phyloP scores from a whole-genome alignment of 106 monocot genomes.

The Dendrobium huoshanense region DNA sequence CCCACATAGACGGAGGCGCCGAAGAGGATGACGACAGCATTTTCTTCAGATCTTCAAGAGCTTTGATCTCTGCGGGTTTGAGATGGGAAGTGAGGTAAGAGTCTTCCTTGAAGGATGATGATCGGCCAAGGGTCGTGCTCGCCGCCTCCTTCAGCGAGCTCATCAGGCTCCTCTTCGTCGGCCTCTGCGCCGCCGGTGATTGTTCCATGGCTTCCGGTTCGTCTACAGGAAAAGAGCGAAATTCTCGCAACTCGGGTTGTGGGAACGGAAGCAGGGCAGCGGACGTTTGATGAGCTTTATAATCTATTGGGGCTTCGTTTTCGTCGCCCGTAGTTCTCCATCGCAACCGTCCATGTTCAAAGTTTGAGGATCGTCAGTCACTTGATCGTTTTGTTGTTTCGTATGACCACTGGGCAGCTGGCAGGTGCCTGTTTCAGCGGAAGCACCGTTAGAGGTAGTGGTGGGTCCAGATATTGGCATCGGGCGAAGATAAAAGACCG shows the following conservation, averaged over 20 bases:
- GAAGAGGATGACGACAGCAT: constrained; percentile 19
- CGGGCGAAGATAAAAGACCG: not conserved
- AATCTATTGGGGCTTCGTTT: not conserved
- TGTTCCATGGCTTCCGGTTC: not conserved
- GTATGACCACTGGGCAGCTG: not conserved
- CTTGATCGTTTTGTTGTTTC: not conserved
- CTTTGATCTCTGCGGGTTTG: constrained; percentile 28
- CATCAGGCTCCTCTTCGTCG: constrained; percentile 32
- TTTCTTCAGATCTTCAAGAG: constrained; percentile 42
- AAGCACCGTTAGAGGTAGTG: not conserved
- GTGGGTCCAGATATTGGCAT: not conserved
- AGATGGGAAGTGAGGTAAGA: constrained; percentile 43
- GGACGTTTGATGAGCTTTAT: not conserved
- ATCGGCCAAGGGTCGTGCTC: constrained; percentile 32
- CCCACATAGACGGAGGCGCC: constrained; percentile 32
- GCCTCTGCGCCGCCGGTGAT: constrained; percentile 6
- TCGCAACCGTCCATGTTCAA: not conserved
- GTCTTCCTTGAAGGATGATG: constrained; percentile 73
- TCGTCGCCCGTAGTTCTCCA: not conserved
- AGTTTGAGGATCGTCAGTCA: not conserved
- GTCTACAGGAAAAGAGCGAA: not conserved
- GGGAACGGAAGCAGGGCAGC: no score
- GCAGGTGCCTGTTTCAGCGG: not conserved
- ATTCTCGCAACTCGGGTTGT: no score
- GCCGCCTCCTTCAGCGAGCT: constrained; percentile 36